phyloP scores from a whole-genome alignment of 176 grass and related monocot genomes.

The Oropetium thomaeum region DNA sequence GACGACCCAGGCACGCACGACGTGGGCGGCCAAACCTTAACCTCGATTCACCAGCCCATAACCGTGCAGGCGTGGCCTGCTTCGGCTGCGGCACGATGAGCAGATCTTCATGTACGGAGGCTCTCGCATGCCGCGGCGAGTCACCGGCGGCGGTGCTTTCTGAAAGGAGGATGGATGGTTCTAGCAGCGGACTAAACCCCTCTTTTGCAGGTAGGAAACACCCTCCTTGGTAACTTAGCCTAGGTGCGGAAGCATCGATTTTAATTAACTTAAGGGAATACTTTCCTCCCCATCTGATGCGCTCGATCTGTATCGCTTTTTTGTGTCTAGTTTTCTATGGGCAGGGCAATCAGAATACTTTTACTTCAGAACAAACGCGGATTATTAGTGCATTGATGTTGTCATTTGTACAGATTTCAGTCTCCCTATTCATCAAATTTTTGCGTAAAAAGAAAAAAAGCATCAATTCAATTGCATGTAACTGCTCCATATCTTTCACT shows the following conservation, averaged over 20 bases:
- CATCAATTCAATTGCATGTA: too few relatives aligned
- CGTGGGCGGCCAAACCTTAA: too few relatives aligned
- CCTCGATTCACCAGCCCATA: neutral
- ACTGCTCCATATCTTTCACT: too few relatives aligned
- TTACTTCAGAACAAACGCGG: neutral
- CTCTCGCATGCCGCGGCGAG: neutral
- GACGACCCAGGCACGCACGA: too few relatives aligned
- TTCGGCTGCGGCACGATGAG: too few relatives aligned
- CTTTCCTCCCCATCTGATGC: neutral
- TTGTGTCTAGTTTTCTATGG: neutral
- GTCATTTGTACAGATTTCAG: too few relatives aligned
- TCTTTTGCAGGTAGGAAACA: neutral
- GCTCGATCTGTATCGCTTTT: neutral
- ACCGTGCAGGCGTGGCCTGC: neutral
- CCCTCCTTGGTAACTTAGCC: neutral
- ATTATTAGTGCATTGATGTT: too few relatives aligned
- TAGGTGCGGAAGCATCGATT: neutral
- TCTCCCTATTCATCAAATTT: too few relatives aligned
- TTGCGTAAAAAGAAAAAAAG: too few relatives aligned
- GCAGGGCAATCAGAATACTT: neutral
- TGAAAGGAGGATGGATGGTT: neutral
- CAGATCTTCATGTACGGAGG: too few relatives aligned
- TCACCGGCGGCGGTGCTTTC: neutral
- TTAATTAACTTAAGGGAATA: neutral
- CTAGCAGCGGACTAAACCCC: neutral